phyloP scores from a whole-genome alignment of 331 rosid species.

The Pyracantha coccinea region DNA sequence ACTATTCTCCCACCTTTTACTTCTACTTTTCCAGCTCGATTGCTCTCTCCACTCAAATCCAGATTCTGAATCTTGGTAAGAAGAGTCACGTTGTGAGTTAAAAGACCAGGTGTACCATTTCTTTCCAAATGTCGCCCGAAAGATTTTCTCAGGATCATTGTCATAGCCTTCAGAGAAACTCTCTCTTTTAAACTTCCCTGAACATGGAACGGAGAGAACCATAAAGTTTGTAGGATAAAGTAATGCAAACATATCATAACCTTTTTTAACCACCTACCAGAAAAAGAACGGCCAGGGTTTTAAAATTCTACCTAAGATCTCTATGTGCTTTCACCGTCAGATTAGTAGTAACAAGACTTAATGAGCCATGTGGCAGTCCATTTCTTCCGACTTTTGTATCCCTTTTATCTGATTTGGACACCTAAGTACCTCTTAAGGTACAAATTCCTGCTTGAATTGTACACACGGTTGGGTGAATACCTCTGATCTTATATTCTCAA shows the following conservation, averaged over 20 bases:
- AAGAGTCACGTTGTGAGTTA: conserved; percentile 20
- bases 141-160: conserved; percentile 39
- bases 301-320: neutral
- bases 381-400: too few species aligned
- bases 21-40: conserved; percentile 34
- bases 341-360: neutral
- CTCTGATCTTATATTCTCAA: too few species aligned
- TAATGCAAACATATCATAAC: neutral
- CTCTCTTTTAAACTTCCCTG: conserved; percentile 58
- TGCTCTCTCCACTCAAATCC: conserved; percentile 68
- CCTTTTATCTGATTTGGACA: too few species aligned
- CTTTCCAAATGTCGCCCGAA: conserved; percentile 56
- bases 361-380: too few species aligned
- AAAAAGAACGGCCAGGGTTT: neutral
- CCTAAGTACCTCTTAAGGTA: too few species aligned
- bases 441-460: too few species aligned
- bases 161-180: conserved; percentile 37
- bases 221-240: neutral
- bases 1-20: conserved; percentile 32
- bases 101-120: conserved; percentile 59
- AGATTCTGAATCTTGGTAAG: conserved; percentile 30
- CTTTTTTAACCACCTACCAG: neutral
- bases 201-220: conserved; percentile 2
- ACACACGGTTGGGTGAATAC: too few species aligned
- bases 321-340: neutral